Conservation (phyloP, 108 stramenopile genomes). For the Nitzschia inconspicua region DNA sequence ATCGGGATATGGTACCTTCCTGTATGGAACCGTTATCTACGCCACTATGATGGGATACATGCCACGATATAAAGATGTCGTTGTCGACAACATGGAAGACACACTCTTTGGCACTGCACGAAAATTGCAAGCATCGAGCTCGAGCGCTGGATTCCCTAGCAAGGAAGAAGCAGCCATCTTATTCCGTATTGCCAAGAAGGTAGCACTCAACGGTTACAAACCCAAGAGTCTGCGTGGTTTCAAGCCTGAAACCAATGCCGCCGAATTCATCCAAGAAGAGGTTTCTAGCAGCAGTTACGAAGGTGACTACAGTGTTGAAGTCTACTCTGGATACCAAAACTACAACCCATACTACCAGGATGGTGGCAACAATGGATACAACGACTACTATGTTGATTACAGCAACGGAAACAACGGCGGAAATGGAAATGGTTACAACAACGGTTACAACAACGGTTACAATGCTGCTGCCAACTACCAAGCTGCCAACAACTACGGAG, state of each 20-base stretch:
- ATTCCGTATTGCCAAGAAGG: conserved; percentile 37
- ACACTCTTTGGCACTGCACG: conserved; percentile 30
- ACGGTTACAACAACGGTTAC: neutral
- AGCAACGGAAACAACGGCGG: neutral
- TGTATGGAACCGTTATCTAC: conserved; percentile 46
- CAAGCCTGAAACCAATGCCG: neutral
- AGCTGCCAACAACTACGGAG: neutral
- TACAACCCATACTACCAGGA: neutral
- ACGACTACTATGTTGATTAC: neutral
- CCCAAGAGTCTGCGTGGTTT: conserved; percentile 8
- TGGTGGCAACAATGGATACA: neutral
- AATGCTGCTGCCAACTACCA: neutral
- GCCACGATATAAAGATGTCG: conserved; percentile 28
- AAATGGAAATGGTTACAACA: too few species aligned
- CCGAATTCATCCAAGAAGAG: neutral
- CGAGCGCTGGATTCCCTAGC: conserved; percentile 20
- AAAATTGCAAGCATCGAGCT: conserved; percentile 12
- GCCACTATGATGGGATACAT: conserved; percentile 39
- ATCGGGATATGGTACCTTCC: conserved; percentile 39
- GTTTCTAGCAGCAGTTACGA: neutral
- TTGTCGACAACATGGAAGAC: conserved; percentile 23
- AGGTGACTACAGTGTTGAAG: neutral
- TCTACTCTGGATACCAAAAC: neutral
- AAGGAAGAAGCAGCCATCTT: conserved; percentile 32
- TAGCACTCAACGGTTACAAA: conserved; percentile 26